Base-by-base conservation (phyloP, 805 yeast genomes). In the Saccharomycopsis schoenii region DNA sequence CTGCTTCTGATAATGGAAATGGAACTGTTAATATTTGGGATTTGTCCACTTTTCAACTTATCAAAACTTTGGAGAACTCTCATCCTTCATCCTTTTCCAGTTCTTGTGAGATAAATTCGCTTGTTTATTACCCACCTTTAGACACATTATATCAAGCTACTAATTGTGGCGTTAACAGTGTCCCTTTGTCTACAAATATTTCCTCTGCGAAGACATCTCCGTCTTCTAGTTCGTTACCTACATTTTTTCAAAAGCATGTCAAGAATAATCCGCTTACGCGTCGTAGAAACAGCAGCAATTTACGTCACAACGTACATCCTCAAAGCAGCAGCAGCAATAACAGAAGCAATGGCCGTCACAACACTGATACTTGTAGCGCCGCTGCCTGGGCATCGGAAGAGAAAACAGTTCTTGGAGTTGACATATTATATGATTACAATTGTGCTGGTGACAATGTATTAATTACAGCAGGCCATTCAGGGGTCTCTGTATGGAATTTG, bases 21-120 rank as follows among this genome's bases (percentile, higher is more conserved):
- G 94, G 97, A 10, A 76, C 77, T 29, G 79, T 93, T n/a, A 83
- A 85, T 61, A 83, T 89, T 5, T 88, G 97, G 90, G 98, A 94
- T 67, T 74, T 93, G 56, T 84, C 86, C 56, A 91, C 98, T 0
- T 79, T 80, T 59, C 98, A 93, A 70, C 73, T 85, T 62, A 72
- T 83, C 47, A 75, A 80, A 50, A 78, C 81, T 42, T 77, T 76
- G 64, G 69, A 70, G 55, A 66, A 72, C 21, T 78, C 67, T 66
- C 34, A 24, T 24, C 52, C 34, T 21, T 47, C 34, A 5, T 47
- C 52, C 21, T 47, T 25, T 10, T 4, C 52, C 4, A 74, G 65
- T 50, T 75, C 73, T 43, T 76, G 77, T 41, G 86, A 85, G 60
- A 81, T 89, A 1, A 77, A 85, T 42, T 80, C 93, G 1, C 67